These are phyloP conservation scores for Taiozyma onychis DNA, from an alignment of 1,139 yeast species.

Conservation along the genomic window DNA sequence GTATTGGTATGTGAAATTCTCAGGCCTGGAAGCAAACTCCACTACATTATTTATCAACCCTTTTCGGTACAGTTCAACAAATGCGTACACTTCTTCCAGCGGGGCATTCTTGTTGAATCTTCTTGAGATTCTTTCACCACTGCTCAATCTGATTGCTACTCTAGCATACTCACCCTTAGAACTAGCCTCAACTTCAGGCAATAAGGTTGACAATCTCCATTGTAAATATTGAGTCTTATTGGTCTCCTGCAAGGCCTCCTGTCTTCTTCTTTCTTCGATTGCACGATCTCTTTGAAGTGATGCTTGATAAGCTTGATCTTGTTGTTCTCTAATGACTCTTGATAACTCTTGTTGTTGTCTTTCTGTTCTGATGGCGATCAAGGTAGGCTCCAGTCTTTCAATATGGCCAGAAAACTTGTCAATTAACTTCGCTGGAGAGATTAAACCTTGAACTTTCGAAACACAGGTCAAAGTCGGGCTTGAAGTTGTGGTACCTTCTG, in stretches of 20 bases:
- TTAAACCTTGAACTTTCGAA: slow-evolving; percentile 59
- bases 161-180: slow-evolving; percentile 33
- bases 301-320: slow-evolving; percentile 71
- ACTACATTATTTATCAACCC: slow-evolving; percentile 28
- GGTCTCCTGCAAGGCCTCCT: slow-evolving; percentile 21
- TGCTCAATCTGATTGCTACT: slow-evolving; percentile 52
- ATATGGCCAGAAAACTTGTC: slow-evolving; percentile 35
- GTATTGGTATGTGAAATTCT: slow-evolving; percentile 37
- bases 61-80: slow-evolving; percentile 40
- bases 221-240: slow-evolving; percentile 36
- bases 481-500: slow-evolving; percentile 50
- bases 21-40: slow-evolving; percentile 26
- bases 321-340: slow-evolving; percentile 62
- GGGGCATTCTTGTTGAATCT: slow-evolving; percentile 41
- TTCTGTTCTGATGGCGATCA: slow-evolving; percentile 53
- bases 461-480: slow-evolving; percentile 55
- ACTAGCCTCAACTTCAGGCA: slow-evolving; percentile 29
- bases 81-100: slow-evolving; percentile 55
- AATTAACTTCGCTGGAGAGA: slow-evolving; percentile 24
- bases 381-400: slow-evolving; percentile 55
- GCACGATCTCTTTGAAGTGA: slow-evolving; percentile 44
- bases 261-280: slow-evolving; percentile 26
- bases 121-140: slow-evolving; percentile 45
- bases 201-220: slow-evolving; percentile 38
- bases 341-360: slow-evolving; percentile 54